These are phyloP conservation scores for Brassica incana DNA, from an alignment of 345 rosid genomes.

Conservation along the genomic window DNA sequence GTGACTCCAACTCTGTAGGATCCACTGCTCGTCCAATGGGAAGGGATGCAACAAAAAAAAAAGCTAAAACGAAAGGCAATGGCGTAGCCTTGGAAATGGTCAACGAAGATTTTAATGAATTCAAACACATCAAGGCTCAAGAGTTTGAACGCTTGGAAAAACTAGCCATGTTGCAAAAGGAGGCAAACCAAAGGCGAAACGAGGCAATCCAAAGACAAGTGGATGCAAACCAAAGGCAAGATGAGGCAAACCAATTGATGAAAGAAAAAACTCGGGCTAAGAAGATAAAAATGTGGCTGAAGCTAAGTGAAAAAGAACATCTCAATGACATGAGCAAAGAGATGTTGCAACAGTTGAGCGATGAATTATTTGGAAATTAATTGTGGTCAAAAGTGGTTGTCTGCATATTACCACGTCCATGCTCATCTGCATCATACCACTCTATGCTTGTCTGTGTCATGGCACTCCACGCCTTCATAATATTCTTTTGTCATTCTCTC, in stretches of 20 bases:
- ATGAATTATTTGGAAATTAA: background rate
- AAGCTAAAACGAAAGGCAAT: background rate
- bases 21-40: background rate
- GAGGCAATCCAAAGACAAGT: background rate
- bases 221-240: background rate
- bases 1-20: background rate
- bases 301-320: background rate
- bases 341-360: background rate
- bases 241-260: background rate
- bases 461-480: too few relatives aligned
- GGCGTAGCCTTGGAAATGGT: background rate
- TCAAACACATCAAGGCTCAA: background rate
- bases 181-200: background rate
- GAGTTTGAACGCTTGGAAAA: background rate
- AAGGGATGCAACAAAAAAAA: background rate
- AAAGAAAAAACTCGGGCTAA: background rate
- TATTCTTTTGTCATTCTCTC: too few relatives aligned
- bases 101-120: background rate
- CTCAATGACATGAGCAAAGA: background rate
- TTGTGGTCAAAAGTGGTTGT: too few relatives aligned
- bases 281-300: background rate
- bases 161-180: background rate
- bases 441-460: too few relatives aligned
- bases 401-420: too few relatives aligned
- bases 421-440: too few relatives aligned